Conservation (phyloP, 129 eudicot species). For the Logfia minima region DNA sequence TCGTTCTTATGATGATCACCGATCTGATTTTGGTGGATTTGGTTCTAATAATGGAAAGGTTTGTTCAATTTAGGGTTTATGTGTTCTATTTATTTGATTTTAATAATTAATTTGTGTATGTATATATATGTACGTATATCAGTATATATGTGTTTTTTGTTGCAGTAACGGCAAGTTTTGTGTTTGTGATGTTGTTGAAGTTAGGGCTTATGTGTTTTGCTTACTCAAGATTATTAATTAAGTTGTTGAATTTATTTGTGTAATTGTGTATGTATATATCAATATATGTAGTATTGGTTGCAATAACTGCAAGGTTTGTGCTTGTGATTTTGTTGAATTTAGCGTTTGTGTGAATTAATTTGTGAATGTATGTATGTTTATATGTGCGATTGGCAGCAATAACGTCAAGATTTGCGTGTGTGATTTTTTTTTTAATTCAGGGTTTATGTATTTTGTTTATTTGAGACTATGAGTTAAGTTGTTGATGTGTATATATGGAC, state of each 20-base stretch:
- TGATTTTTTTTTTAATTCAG: no score
- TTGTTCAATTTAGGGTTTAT: neutral
- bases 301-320: neutral
- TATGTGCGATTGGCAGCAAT: neutral
- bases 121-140: neutral
- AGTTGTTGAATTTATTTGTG: neutral
- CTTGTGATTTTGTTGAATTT: neutral
- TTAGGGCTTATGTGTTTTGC: no score
- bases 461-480: no score
- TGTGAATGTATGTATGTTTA: neutral
- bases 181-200: no score
- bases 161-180: neutral
- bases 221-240: neutral
- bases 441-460: no score
- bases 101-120: neutral
- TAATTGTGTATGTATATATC: neutral
- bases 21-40: slow-evolving; percentile 65
- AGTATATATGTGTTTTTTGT: no score
- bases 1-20: slow-evolving; percentile 70
- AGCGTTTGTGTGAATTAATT: neutral
- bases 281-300: neutral
- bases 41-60: slow-evolving; percentile 87
- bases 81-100: neutral
- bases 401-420: neutral
- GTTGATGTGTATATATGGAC: neutral